Conservation (phyloP, 192 early-diverging fungal genomes). For the Linnemannia elongata region DNA sequence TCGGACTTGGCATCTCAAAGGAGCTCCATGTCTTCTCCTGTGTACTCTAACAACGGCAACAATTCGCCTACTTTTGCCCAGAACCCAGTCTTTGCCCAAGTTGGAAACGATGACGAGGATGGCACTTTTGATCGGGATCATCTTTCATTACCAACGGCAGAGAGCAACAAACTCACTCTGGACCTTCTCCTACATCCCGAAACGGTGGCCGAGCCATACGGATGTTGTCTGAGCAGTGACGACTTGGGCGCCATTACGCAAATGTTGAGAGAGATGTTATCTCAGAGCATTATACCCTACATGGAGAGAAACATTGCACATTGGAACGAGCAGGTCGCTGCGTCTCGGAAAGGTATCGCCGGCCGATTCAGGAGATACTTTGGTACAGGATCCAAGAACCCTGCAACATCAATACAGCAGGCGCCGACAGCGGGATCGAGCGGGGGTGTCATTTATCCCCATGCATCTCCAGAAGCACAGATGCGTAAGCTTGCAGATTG, state of each 20-base stretch:
- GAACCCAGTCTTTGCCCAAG: slow-evolving; percentile 43
- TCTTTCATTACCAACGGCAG: slow-evolving; percentile 18
- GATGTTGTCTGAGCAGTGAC: slow-evolving; percentile 64
- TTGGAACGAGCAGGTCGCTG: slow-evolving; percentile 94
- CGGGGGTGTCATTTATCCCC: slow-evolving; percentile 64
- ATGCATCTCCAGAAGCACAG: slow-evolving; percentile 90
- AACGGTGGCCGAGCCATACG: slow-evolving; percentile 58
- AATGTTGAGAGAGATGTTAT: slow-evolving; percentile 72
- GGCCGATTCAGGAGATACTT: slow-evolving; percentile 92
- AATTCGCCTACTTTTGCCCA: slow-evolving; percentile 50
- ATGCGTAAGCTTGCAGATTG: slow-evolving; percentile 95
- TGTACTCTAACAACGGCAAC: slow-evolving; percentile 49
- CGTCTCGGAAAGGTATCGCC: slow-evolving; percentile 87
- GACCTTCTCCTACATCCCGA: slow-evolving; percentile 42
- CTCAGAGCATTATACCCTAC: slow-evolving; percentile 84
- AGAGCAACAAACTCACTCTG: slow-evolving; percentile 24
- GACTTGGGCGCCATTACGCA: slow-evolving; percentile 67
- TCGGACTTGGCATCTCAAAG: slow-evolving; percentile 37
- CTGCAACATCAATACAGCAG: slow-evolving; percentile 56
- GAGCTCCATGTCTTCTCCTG: slow-evolving; percentile 52
- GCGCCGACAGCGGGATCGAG: slow-evolving; percentile 54
- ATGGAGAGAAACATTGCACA: slow-evolving; percentile 91
- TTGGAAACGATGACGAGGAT: slow-evolving; percentile 48
- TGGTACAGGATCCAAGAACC: slow-evolving; percentile 66
- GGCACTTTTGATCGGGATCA: slow-evolving; percentile 49